Percentiles rank a stretch among this genome's conserved stretches.
Conservation (phyloP, 2,329 filamentous ascomycete genomes). For the Nectriaceae sp. region DNA sequence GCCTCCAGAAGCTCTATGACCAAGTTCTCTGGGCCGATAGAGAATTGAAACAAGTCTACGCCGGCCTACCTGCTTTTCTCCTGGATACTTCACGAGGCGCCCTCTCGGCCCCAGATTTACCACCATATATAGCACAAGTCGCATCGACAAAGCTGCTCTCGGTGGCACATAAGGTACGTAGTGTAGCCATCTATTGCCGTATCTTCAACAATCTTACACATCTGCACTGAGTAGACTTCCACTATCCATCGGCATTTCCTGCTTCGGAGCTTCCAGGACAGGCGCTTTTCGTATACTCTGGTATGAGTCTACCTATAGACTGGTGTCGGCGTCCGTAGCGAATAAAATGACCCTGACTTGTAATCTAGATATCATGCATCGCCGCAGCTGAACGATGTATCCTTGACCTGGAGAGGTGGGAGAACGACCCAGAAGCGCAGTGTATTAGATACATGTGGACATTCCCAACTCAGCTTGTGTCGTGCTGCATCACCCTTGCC, state of each 20-base stretch:
- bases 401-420: slow-evolving; percentile 1
- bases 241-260: slow-evolving; percentile 10
- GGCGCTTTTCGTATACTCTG: slow-evolving; percentile 5
- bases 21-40: slow-evolving; percentile 7
- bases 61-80: neutral
- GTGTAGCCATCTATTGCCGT: neutral
- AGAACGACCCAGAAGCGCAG: neutral
- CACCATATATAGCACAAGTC: neutral
- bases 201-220: neutral
- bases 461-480: slow-evolving; percentile 1
- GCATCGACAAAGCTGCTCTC: neutral
- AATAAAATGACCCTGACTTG: neutral
- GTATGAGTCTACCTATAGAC: no score
- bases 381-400: slow-evolving; percentile 1
- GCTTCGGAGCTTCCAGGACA: slow-evolving; percentile 7
- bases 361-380: slow-evolving; percentile 4
- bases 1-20: slow-evolving; percentile 3
- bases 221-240: slow-evolving; percentile 1
- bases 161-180: slow-evolving; percentile 5
- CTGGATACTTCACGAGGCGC: neutral
- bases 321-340: neutral
- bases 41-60: slow-evolving; percentile 2
- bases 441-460: slow-evolving; percentile 1
- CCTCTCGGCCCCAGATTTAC: neutral
- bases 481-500: slow-evolving; percentile 2